Evolutionary conservation across 176 grass and related monocot genomes (phyloP).

Genomic region (Leersia perrieri): DNA sequence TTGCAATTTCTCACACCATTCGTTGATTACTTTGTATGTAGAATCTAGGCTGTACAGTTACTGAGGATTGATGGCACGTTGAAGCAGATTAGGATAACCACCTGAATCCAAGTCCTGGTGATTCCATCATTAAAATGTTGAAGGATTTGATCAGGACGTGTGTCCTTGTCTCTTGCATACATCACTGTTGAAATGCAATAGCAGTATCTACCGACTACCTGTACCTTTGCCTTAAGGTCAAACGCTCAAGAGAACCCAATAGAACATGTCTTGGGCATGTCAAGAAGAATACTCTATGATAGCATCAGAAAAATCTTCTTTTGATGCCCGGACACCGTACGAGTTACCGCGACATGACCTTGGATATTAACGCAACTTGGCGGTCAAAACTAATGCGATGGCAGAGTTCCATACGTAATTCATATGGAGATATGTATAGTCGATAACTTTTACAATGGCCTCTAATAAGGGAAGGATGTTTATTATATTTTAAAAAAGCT

Average conservation of each 20-base stretch:
- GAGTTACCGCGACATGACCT: background rate
- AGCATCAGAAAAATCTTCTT: background rate
- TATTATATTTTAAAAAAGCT: no score
- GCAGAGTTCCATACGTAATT: no score
- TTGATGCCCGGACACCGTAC: background rate
- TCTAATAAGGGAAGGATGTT: no score
- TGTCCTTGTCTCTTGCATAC: conserved; percentile 1
- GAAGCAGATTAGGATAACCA: background rate
- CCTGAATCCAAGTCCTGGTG: background rate
- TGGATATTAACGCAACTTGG: background rate
- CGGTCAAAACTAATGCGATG: no score
- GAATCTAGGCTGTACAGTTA: background rate
- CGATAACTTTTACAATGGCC: no score
- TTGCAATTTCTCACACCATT: background rate
- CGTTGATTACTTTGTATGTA: background rate
- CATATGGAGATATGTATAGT: no score
- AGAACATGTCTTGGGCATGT: background rate
- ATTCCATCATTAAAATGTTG: background rate
- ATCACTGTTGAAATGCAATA: conserved; percentile 4
- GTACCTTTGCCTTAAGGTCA: background rate
- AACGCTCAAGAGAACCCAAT: background rate
- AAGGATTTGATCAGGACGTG: background rate
- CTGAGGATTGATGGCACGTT: background rate
- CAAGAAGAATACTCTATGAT: background rate
- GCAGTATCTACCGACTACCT: background rate